A percentile compares a stretch with the other conserved stretches of the same genome.
Evolutionary conservation across 257 asterid genomes (phyloP).

Genomic region (Leonotis leonurus): DNA sequence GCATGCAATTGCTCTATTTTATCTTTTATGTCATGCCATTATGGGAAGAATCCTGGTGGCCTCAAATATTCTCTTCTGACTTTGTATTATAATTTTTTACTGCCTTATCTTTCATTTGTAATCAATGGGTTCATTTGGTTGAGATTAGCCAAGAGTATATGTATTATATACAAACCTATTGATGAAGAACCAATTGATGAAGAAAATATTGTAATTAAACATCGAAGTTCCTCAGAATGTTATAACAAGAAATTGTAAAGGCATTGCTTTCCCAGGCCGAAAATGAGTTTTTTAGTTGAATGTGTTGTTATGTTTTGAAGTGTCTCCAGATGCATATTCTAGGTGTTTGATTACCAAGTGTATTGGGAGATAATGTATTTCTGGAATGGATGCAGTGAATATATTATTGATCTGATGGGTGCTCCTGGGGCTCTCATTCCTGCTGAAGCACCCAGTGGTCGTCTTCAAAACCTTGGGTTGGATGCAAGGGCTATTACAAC

Average conservation of each 20-base stretch:
- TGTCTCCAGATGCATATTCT: background rate
- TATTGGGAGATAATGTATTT: slow-evolving; percentile 3
- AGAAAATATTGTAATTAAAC: background rate
- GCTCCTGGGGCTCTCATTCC: slow-evolving; percentile 99
- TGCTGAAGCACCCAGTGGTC: slow-evolving; percentile 70
- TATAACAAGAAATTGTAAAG: background rate
- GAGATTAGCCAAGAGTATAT: background rate
- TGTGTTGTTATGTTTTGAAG: background rate
- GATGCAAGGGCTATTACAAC: slow-evolving; percentile 44
- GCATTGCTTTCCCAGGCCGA: background rate
- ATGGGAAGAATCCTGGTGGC: background rate
- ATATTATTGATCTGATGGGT: slow-evolving; percentile 96
- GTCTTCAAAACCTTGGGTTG: slow-evolving; percentile 50
- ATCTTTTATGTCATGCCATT: background rate
- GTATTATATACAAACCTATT: background rate
- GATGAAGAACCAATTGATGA: background rate
- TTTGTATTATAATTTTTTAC: background rate
- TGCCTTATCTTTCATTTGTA: slow-evolving; percentile 1
- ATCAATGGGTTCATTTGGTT: background rate
- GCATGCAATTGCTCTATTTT: background rate
- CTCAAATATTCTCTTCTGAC: background rate
- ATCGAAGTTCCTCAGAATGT: background rate
- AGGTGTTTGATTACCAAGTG: slow-evolving; percentile 3
- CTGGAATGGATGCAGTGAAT: slow-evolving; percentile 68
- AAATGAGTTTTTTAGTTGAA: background rate